Base-by-base conservation (phyloP, 2,329 filamentous ascomycete species). In the Phymatotrichopsis omnivora region DNA sequence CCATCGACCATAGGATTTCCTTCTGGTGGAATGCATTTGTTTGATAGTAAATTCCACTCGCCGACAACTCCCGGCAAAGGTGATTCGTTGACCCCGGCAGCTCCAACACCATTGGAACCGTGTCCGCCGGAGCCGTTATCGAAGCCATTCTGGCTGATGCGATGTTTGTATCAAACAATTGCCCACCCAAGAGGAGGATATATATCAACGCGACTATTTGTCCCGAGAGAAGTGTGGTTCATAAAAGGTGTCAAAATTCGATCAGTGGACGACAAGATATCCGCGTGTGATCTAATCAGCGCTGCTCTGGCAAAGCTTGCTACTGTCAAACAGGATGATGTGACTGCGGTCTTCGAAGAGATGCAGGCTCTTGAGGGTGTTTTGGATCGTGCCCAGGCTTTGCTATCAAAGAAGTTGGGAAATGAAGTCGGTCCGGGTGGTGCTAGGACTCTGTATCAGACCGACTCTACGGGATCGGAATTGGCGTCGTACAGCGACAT, bases 131-230 rank as follows among this genome's bases (percentile, higher is more conserved):
- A 93, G 30, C 80, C 81, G 49, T 73, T 95, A 58, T 71, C 96
- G n/a, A 79, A 91, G 16, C 93, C 91, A 2, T 98, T 95, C 64
- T 98, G 91, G 91, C 71, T 98, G 33, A 94, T 98, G 85, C 79
- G 91, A 43, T 87, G 83, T 51, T 72, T 98, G 20, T 93, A 91
- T 61, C 85, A 95, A 62, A 94, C 87, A 0, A 76, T 98, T 33
- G 82, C 80, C 14, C 89, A 98, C 60, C 85, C 89, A 2, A 78
- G 85, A 19, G 91, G 91, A 28, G 91, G 87, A 12, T 98, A 95
- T 61, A 61, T 98, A 16, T 93, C 87, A 42, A 89, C 80, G 17
- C 87, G 86, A 58, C 73, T 98, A 0, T 98, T 98, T 60, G 75
- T 98, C 4, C 87, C 91, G 5, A 76, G 84, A 40, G 87, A 96